Conservation (phyloP, 192 early-diverging fungal genomes). For the Gaertneriomyces sp. region DNA sequence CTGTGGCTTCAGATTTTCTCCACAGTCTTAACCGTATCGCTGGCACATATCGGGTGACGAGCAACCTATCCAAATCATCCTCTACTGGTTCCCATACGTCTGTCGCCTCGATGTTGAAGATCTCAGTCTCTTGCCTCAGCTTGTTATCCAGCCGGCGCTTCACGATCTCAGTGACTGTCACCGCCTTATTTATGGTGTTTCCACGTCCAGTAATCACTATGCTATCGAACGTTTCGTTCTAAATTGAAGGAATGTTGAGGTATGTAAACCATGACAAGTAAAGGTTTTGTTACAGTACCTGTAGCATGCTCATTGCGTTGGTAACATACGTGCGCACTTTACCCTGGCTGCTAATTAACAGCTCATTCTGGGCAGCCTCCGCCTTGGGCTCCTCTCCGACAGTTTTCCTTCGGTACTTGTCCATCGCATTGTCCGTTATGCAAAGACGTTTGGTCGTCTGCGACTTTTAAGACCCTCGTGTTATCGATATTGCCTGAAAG, state of each 20-base stretch:
- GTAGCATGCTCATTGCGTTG: conserved; percentile 2
- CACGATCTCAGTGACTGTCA: conserved; percentile 64
- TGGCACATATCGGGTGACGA: too few relatives aligned
- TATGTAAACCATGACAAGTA: background rate
- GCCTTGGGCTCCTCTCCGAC: conserved; percentile 11
- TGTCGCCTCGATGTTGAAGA: conserved; percentile 29
- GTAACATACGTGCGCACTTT: conserved; percentile 13
- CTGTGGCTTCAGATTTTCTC: too few relatives aligned
- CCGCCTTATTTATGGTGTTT: conserved; percentile 55
- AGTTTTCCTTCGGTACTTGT: conserved; percentile 19
- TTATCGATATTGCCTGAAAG: too few relatives aligned
- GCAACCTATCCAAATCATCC: conserved; percentile 30
- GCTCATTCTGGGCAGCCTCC: conserved; percentile 10
- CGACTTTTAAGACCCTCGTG: too few relatives aligned
- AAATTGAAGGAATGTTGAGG: background rate
- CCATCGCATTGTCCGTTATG: background rate
- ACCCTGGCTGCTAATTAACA: conserved; percentile 6
- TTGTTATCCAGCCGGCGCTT: conserved; percentile 50
- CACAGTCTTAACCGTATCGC: too few relatives aligned
- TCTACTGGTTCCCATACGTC: conserved; percentile 39
- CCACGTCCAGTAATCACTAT: conserved; percentile 47
- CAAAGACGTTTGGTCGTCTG: too few relatives aligned
- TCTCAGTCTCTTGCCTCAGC: conserved; percentile 33
- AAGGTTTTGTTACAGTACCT: background rate
- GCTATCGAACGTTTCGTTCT: background rate